Conservation (phyloP, 2,329 filamentous ascomycete species). For the Macroventuria anomochaeta region DNA sequence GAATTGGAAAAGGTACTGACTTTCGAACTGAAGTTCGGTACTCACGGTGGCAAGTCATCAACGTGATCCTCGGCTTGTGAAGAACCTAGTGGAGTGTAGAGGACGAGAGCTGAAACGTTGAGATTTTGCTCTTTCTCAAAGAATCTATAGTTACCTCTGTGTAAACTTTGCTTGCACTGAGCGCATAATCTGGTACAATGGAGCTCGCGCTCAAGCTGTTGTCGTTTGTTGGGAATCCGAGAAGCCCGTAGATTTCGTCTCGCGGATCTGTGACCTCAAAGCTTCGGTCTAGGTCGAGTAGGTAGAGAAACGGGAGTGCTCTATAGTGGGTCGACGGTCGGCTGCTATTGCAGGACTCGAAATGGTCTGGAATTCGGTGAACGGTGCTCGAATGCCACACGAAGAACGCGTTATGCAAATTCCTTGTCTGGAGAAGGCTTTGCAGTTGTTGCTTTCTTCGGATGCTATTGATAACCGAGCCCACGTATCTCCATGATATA, state of each 20-base stretch:
- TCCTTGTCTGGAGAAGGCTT: conserved; percentile 3
- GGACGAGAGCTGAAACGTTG: conserved; percentile 14
- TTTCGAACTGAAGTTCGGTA: conserved; percentile 23
- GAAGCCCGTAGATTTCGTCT: conserved; percentile 29
- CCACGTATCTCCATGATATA: conserved; percentile 20
- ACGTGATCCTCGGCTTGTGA: neutral
- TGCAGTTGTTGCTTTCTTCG: neutral
- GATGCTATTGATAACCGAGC: conserved; percentile 16
- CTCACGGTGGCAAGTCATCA: conserved; percentile 22
- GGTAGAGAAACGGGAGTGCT: conserved; percentile 17
- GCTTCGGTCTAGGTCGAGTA: conserved; percentile 20
- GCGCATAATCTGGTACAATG: conserved; percentile 19
- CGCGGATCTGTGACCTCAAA: conserved; percentile 25
- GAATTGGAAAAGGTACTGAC: conserved; percentile 8
- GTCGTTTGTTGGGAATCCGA: conserved; percentile 16
- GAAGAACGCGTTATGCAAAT: conserved; percentile 23
- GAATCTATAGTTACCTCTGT: conserved; percentile 14
- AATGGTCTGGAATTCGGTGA: neutral
- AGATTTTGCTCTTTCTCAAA: conserved; percentile 14
- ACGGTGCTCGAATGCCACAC: conserved; percentile 15
- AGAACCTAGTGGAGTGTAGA: neutral
- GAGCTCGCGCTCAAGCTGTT: neutral
- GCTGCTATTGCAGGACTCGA: neutral
- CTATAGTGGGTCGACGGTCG: neutral
- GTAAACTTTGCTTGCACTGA: conserved; percentile 17